These are phyloP conservation scores for Trichoderma semiorbis DNA, from an alignment of 2,329 filamentous ascomycete genomes.

Conservation along the genomic window DNA sequence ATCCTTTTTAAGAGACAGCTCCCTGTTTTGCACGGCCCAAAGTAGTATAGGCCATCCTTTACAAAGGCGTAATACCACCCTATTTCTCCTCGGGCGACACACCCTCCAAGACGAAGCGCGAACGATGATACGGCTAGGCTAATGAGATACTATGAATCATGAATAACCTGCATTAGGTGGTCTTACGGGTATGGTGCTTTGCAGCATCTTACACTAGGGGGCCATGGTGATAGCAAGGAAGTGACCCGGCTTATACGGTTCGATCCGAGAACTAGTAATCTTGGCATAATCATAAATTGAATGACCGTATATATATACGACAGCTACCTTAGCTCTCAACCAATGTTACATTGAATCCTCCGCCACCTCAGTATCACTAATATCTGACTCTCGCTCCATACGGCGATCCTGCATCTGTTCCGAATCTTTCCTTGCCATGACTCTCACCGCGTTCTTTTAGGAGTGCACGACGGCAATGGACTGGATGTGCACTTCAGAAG, in stretches of 20 bases:
- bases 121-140: background rate
- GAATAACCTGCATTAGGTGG: background rate
- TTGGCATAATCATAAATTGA: background rate
- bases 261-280: background rate
- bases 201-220: background rate
- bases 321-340: background rate
- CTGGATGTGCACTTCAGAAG: conserved; percentile 27
- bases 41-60: background rate
- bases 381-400: too few relatives aligned
- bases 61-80: background rate
- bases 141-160: background rate
- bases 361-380: background rate
- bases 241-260: background rate
- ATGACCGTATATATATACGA: background rate
- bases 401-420: background rate
- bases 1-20: background rate
- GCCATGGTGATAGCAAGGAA: background rate
- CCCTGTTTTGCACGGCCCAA: background rate
- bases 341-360: background rate
- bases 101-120: background rate
- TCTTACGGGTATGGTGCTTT: background rate
- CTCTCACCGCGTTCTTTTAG: background rate
- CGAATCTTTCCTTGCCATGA: background rate
- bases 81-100: background rate
- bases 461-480: conserved; percentile 29